These are phyloP conservation scores for Suillus weaverae DNA, from an alignment of 768 basidiomycete genomes.

Conservation along the genomic window DNA sequence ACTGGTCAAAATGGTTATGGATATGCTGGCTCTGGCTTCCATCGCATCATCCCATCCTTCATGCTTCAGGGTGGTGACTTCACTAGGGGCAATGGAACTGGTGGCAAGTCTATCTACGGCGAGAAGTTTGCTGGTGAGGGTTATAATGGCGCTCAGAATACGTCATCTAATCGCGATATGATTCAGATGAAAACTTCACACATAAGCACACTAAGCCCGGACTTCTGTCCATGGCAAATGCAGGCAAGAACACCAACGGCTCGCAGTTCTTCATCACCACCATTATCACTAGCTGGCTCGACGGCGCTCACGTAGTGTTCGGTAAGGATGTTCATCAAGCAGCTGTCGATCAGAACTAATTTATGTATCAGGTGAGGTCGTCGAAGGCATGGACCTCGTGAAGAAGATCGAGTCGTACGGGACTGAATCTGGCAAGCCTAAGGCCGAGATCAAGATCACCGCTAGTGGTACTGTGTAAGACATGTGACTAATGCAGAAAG, in stretches of 20 bases:
- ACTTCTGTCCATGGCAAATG: conserved; percentile 79
- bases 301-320: conserved; percentile 85
- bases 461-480: conserved; percentile 45
- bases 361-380: conserved; percentile 52
- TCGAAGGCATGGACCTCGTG: conserved; percentile 61
- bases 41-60: conserved; percentile 81
- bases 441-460: conserved; percentile 49
- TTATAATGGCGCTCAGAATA: neutral
- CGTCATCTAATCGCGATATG: conserved; percentile 17
- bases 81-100: conserved; percentile 65
- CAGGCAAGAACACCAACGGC: conserved; percentile 81
- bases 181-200: conserved; percentile 82
- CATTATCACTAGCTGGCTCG: conserved; percentile 73
- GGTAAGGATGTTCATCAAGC: conserved; percentile 42
- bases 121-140: conserved; percentile 59
- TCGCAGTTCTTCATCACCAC: conserved; percentile 94
- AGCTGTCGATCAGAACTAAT: neutral
- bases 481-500: neutral
- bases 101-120: conserved; percentile 81
- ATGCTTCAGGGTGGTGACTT: conserved; percentile 95
- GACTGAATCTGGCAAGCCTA: conserved; percentile 39
- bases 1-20: conserved; percentile 75
- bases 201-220: conserved; percentile 71
- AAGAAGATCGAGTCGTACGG: conserved; percentile 45
- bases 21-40: conserved; percentile 69